phyloP scores from a whole-genome alignment of 2,329 filamentous ascomycete species.

The Aureobasidium sp. region DNA sequence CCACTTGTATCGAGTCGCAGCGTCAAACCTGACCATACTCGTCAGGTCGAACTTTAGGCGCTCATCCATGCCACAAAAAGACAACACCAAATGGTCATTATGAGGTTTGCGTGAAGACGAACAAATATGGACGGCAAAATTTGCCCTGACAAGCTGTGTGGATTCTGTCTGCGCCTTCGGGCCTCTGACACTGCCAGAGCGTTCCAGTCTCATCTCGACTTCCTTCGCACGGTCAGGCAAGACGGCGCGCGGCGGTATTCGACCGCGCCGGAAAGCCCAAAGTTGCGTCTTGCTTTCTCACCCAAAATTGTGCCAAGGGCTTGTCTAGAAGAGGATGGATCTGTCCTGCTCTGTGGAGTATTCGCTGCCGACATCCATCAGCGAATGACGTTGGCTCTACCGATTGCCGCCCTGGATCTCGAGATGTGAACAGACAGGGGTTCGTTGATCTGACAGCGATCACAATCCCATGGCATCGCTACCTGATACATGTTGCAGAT shows the following conservation, averaged over 20 bases:
- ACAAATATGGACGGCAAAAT: neutral
- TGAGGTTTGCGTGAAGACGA: neutral
- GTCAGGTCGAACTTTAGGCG: neutral
- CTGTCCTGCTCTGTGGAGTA: neutral
- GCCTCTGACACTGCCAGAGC: conserved; percentile 6
- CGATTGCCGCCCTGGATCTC: no score
- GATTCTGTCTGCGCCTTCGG: neutral
- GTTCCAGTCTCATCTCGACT: conserved; percentile 13
- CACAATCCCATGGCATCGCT: neutral
- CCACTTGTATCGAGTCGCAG: neutral
- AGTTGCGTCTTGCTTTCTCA: neutral
- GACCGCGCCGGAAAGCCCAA: neutral
- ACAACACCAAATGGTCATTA: neutral
- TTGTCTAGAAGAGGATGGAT: neutral
- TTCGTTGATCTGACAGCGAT: neutral
- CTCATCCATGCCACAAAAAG: neutral
- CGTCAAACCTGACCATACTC: neutral
- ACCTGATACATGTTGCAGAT: neutral
- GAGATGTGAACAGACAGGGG: neutral
- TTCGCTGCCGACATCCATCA: neutral
- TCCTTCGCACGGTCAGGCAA: conserved; percentile 1
- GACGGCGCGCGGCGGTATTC: neutral
- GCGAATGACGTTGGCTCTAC: neutral
- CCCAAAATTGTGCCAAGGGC: neutral
- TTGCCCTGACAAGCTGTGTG: neutral